phyloP scores from a whole-genome alignment of 495 filamentous ascomycete species.

The Penicillium cataractarum region DNA sequence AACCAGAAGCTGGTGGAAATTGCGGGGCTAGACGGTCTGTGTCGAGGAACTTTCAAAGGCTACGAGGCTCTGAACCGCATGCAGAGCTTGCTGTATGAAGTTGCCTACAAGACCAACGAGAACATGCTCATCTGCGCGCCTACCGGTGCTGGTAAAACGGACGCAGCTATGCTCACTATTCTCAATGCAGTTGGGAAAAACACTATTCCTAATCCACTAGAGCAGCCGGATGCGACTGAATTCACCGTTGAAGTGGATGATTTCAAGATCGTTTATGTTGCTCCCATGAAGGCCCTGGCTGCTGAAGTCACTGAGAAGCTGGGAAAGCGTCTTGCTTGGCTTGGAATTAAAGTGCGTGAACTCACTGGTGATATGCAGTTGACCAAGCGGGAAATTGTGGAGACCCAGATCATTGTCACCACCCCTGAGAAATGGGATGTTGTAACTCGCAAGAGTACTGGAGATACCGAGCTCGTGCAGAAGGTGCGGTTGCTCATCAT shows the following conservation, averaged over 20 bases:
- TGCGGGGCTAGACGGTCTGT: slow-evolving; percentile 83
- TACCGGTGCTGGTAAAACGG: slow-evolving; percentile 98
- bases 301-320: slow-evolving; percentile 96
- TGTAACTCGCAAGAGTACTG: slow-evolving; percentile 93
- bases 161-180: slow-evolving; percentile 96
- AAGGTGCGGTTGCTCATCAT: slow-evolving; percentile 97
- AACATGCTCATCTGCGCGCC: slow-evolving; percentile 99
- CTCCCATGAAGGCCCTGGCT: slow-evolving; percentile 84
- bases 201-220: slow-evolving; percentile 72
- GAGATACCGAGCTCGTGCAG: slow-evolving; percentile 95
- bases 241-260: slow-evolving; percentile 80
- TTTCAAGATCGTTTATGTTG: slow-evolving; percentile 68
- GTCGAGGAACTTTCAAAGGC: slow-evolving; percentile 86
- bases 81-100: slow-evolving; percentile 95
- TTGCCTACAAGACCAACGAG: slow-evolving; percentile 93
- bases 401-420: slow-evolving; percentile 97
- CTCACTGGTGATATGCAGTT: slow-evolving; percentile 98
- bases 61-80: slow-evolving; percentile 95
- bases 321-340: slow-evolving; percentile 89
- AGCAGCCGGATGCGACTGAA: slow-evolving; percentile 71
- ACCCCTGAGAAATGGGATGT: slow-evolving; percentile 99
- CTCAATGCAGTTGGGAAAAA: slow-evolving; percentile 88
- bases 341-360: slow-evolving; percentile 86
- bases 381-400: slow-evolving; percentile 91
- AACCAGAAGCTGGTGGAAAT: slow-evolving; percentile 78